Conservation (phyloP, 23 red algal species). For the Gracilaria domingensis region DNA sequence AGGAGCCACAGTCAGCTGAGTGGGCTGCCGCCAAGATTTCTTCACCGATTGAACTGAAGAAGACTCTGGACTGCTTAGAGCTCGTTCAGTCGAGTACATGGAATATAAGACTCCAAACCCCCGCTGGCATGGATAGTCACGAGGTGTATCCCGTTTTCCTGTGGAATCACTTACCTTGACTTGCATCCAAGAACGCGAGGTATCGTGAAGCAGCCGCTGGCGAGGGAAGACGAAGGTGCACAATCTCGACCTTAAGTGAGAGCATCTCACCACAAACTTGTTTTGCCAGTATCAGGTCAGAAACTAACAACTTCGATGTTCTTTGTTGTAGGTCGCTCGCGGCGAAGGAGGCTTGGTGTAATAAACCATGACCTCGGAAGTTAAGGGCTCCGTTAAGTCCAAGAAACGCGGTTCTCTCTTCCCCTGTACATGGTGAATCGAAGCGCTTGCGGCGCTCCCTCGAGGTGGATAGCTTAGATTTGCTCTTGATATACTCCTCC, state of each 20-base stretch:
- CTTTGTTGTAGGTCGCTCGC: neutral
- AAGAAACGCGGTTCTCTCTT: neutral
- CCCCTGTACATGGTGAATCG: too few relatives aligned
- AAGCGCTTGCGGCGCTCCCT: too few relatives aligned
- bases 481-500: too few relatives aligned
- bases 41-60: conserved; percentile 27
- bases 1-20: too few relatives aligned
- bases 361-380: neutral
- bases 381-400: neutral
- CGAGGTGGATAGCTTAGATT: too few relatives aligned
- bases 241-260: neutral
- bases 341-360: neutral
- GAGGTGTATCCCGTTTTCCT: conserved; percentile 26
- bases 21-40: conserved; percentile 33
- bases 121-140: neutral
- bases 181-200: conserved; percentile 8
- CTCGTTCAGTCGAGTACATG: conserved; percentile 28
- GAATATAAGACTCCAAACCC: neutral
- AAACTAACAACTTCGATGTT: neutral
- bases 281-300: neutral
- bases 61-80: conserved; percentile 18
- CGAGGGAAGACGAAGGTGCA: neutral
- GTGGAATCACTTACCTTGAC: neutral
- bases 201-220: neutral
- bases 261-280: neutral